These are phyloP conservation scores for Globisporangium canariense DNA, from an alignment of 352 stramenopile genomes.

Conservation along the genomic window DNA sequence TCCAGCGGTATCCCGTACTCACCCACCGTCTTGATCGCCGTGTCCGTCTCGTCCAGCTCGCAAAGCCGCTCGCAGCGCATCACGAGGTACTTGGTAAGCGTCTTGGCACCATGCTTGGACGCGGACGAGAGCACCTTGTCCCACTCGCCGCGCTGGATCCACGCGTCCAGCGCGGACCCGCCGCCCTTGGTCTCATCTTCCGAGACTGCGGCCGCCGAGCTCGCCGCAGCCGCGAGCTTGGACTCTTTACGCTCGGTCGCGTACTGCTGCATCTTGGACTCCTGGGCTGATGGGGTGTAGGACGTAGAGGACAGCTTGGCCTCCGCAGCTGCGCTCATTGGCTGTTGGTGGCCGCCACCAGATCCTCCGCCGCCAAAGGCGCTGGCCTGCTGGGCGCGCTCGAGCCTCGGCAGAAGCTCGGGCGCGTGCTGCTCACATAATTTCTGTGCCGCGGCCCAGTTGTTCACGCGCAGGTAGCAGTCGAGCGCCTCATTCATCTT, in stretches of 20 bases:
- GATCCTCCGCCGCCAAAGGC: constrained; percentile 50
- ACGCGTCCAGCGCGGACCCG: constrained; percentile 79
- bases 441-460: constrained; percentile 71
- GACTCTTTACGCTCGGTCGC: constrained; percentile 48
- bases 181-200: constrained; percentile 34
- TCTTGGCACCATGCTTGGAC: constrained; percentile 67
- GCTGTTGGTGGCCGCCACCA: constrained; percentile 16
- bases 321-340: constrained; percentile 29
- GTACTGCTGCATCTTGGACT: constrained; percentile 42
- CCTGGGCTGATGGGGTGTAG: constrained; percentile 51
- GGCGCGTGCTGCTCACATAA: constrained; percentile 78
- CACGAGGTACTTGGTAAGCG: constrained; percentile 86
- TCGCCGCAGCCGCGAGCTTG: constrained; percentile 24
- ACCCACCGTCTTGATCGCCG: constrained; percentile 70
- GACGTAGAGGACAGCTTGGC: constrained; percentile 37
- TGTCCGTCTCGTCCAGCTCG: constrained; percentile 69
- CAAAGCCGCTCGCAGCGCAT: constrained; percentile 65
- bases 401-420: constrained; percentile 72
- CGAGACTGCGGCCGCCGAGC: constrained; percentile 17
- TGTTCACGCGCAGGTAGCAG: constrained; percentile 77
- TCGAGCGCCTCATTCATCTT: constrained; percentile 92
- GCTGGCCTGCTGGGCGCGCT: constrained; percentile 79
- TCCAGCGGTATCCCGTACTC: constrained; percentile 81
- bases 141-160: constrained; percentile 93
- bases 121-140: constrained; percentile 89